A percentile compares a stretch with the other conserved stretches of the same genome.
phyloP scores from a whole-genome alignment of 306 rosid genomes.

The Lathyrus sativus region DNA sequence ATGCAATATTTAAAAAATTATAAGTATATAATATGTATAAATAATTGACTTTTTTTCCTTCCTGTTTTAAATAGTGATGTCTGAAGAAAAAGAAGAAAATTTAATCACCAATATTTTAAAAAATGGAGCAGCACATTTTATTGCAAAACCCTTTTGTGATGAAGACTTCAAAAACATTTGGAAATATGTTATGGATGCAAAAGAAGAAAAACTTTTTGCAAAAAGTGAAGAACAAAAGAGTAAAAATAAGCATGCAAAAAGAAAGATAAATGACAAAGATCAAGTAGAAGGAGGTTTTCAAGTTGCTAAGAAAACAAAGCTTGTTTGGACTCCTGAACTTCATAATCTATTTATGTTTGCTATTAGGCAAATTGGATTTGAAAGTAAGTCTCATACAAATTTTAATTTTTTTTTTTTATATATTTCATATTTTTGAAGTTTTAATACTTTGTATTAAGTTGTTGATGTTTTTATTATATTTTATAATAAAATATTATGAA shows the following conservation, averaged over 20 bases:
- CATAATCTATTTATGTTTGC: constrained; percentile 66
- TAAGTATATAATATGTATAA: too few species aligned
- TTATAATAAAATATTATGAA: not conserved
- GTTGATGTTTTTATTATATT: not conserved
- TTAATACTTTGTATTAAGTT: not conserved
- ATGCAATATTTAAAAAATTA: too few species aligned
- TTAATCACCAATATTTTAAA: constrained; percentile 45
- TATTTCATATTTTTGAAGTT: not conserved
- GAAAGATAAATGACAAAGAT: constrained; percentile 8
- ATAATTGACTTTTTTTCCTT: not conserved
- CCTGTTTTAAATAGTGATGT: constrained; percentile 59
- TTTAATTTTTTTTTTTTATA: not conserved
- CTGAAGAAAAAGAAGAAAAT: constrained; percentile 47
- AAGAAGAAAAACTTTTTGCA: constrained; percentile 27
- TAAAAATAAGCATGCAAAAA: constrained; percentile 24
- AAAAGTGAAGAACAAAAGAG: constrained; percentile 10
- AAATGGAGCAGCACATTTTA: constrained; percentile 46
- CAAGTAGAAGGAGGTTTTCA: not conserved
- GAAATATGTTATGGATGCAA: constrained; percentile 44
- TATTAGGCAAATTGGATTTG: constrained; percentile 53
- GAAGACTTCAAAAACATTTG: constrained; percentile 55
- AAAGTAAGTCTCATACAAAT: constrained; percentile 49
- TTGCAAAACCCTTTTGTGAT: constrained; percentile 56
- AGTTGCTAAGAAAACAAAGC: constrained; percentile 50
- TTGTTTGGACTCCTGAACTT: constrained; percentile 67